Percentiles rank a stretch among this genome's conserved stretches.
Conservation (phyloP, 371 early-diverging fungal genomes). For the Polyrhizophydium stewartii region DNA sequence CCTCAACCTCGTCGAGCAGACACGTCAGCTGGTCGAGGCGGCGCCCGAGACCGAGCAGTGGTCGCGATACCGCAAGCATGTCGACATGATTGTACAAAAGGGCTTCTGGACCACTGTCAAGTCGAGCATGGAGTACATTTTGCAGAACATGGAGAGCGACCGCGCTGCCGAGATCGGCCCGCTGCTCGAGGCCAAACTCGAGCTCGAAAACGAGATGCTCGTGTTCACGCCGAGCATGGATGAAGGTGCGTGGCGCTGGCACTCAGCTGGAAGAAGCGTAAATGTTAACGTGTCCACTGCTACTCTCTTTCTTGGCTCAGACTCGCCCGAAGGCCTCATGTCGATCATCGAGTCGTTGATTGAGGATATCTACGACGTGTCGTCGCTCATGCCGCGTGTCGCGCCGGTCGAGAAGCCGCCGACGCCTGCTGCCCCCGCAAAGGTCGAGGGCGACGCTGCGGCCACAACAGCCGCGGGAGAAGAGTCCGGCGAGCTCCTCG, state of each 20-base stretch:
- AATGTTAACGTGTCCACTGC: no score
- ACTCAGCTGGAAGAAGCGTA: no score
- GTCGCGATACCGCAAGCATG: slow-evolving; percentile 40
- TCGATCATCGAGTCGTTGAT: slow-evolving; percentile 39
- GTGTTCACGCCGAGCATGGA: slow-evolving; percentile 55
- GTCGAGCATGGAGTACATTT: slow-evolving; percentile 43
- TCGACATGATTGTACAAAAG: slow-evolving; percentile 44
- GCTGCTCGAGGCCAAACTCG: slow-evolving; percentile 54
- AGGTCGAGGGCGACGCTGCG: background rate
- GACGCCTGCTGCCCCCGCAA: background rate
- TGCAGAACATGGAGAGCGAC: slow-evolving; percentile 46
- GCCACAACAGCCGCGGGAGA: background rate
- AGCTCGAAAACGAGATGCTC: slow-evolving; percentile 44
- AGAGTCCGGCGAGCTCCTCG: background rate
- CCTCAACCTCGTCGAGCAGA: slow-evolving; percentile 39
- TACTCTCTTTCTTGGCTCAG: slow-evolving; percentile 23
- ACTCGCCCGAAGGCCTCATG: slow-evolving; percentile 33
- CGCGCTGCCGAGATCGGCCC: slow-evolving; percentile 41
- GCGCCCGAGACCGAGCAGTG: slow-evolving; percentile 35
- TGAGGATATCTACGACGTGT: slow-evolving; percentile 47
- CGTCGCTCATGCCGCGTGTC: slow-evolving; percentile 51
- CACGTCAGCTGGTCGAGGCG: slow-evolving; percentile 34
- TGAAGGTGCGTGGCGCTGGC: slow-evolving; percentile 40
- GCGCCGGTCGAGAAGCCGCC: slow-evolving; percentile 12
- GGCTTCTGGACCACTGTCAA: slow-evolving; percentile 48